These are phyloP conservation scores for Crassisporium funariophilum DNA, from an alignment of 768 basidiomycete genomes.

Conservation along the genomic window DNA sequence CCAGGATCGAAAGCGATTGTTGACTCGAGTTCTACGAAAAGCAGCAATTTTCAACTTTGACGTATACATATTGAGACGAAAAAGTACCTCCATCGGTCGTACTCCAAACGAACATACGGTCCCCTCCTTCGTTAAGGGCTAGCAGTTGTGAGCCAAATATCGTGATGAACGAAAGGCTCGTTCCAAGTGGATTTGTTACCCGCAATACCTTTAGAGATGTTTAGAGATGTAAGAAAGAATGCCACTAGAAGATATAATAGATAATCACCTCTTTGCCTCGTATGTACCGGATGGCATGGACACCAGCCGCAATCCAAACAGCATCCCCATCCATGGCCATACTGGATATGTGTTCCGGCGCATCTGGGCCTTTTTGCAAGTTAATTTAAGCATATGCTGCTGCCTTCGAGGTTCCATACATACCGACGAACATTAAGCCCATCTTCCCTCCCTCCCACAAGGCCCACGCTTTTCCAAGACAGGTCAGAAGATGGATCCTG, in stretches of 20 bases:
- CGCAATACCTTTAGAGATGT: constrained; percentile 49
- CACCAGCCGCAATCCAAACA: constrained; percentile 79
- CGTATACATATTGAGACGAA: background rate
- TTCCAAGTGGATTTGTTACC: constrained; percentile 65
- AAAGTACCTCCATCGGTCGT: constrained; percentile 57
- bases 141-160: constrained; percentile 84
- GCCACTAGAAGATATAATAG: constrained; percentile 3
- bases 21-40: constrained; percentile 55
- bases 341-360: constrained; percentile 68
- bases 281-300: constrained; percentile 71
- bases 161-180: constrained; percentile 60
- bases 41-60: constrained; percentile 6
- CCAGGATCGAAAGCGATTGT: constrained; percentile 78
- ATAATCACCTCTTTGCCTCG: constrained; percentile 81
- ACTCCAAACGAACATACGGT: constrained; percentile 79
- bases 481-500: constrained; percentile 81
- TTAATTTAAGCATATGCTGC: constrained; percentile 2
- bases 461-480: constrained; percentile 88
- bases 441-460: constrained; percentile 97
- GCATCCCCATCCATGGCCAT: constrained; percentile 84
- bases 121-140: constrained; percentile 77
- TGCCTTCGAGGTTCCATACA: constrained; percentile 37
- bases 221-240: constrained; percentile 8
- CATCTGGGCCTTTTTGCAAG: constrained; percentile 71
- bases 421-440: constrained; percentile 90